Percentiles rank a stretch among this genome's conserved stretches.
These are phyloP conservation scores for Pythium myriotylum DNA, from an alignment of 352 stramenopile genomes.

Conservation along the genomic window DNA sequence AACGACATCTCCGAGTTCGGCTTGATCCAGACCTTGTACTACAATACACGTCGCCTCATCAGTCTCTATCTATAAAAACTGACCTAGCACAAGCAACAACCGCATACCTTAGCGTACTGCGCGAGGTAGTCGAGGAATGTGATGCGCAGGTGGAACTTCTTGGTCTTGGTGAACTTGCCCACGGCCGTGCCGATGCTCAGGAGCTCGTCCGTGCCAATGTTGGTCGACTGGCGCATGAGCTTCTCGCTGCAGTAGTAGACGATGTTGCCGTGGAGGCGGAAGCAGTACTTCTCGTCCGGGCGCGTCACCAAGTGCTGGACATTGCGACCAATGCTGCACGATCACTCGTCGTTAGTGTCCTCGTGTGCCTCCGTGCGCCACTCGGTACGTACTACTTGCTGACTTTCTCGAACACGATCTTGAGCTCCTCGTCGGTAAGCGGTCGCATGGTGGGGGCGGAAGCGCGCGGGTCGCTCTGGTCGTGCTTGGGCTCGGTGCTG, in stretches of 20 bases:
- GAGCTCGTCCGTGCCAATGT: conserved; percentile 94
- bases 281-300: conserved; percentile 97
- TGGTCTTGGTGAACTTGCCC: conserved; percentile 99
- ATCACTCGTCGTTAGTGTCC: conserved; percentile 2
- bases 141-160: conserved; percentile 99
- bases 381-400: conserved; percentile 93
- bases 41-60: not conserved
- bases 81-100: not conserved
- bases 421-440: conserved; percentile 98
- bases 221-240: conserved; percentile 96
- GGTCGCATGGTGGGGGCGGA: conserved; percentile 96
- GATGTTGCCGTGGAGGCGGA: conserved; percentile 96
- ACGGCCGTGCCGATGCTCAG: conserved; percentile 97
- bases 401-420: conserved; percentile 98
- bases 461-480: not conserved
- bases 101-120: conserved; percentile 95
- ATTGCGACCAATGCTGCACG: conserved; percentile 93
- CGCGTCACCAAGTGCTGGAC: conserved; percentile 97
- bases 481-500: conserved; percentile 13
- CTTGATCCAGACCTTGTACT: conserved; percentile 99
- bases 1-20: conserved; percentile 99
- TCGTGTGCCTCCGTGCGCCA: not conserved
- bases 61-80: not conserved
- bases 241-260: conserved; percentile 98
- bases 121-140: conserved; percentile 98